phyloP scores from a whole-genome alignment of 257 asterid species.

The Datura wrightii region DNA sequence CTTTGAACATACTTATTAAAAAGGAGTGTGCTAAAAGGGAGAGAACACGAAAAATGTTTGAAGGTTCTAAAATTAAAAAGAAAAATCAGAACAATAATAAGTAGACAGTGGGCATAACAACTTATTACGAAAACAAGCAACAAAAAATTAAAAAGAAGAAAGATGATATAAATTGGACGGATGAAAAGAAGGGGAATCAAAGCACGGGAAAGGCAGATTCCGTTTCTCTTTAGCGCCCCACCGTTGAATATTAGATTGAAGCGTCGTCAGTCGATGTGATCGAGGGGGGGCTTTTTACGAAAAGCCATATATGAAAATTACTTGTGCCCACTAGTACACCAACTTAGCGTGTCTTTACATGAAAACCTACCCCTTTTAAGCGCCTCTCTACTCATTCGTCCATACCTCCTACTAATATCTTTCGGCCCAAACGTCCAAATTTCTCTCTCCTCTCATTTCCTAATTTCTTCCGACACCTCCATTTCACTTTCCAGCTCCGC shows the following conservation, averaged over 20 bases:
- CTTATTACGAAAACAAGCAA: too few species aligned
- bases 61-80: not conserved
- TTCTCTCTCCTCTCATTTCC: slow-evolving; percentile 10
- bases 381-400: not conserved
- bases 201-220: not conserved
- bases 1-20: too few species aligned
- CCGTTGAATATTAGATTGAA: slow-evolving; percentile 18
- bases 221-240: not conserved
- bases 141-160: not conserved
- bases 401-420: not conserved
- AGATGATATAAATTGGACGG: not conserved
- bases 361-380: slow-evolving; percentile 31
- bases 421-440: not conserved
- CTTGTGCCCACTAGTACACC: slow-evolving; percentile 17
- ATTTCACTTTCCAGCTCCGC: slow-evolving; percentile 25
- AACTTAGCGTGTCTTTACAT: slow-evolving; percentile 33
- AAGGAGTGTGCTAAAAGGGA: too few species aligned
- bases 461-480: not conserved
- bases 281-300: slow-evolving; percentile 39
- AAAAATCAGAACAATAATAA: too few species aligned
- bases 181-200: not conserved
- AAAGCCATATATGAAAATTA: slow-evolving; percentile 25
- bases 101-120: too few species aligned
- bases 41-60: too few species aligned
- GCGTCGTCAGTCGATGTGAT: slow-evolving; percentile 35